These are phyloP conservation scores for Pochonia chlamydosporia DNA, from an alignment of 2,329 filamentous ascomycete genomes.

Conservation along the genomic window DNA sequence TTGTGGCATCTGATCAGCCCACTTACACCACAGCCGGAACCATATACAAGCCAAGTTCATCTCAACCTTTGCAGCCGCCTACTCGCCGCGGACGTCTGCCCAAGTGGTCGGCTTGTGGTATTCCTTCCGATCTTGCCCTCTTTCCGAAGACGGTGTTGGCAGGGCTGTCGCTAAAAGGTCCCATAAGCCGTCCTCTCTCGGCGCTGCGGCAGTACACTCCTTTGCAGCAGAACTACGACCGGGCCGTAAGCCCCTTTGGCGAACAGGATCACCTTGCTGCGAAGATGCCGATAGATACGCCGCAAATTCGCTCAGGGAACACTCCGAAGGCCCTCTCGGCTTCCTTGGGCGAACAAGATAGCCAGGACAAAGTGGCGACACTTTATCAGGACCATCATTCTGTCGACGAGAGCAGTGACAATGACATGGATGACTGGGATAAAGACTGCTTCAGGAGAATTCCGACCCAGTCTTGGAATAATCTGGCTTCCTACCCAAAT, in stretches of 20 bases:
- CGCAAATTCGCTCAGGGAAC: constrained; percentile 22
- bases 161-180: constrained; percentile 26
- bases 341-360: constrained; percentile 5
- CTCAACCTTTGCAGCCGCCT: constrained; percentile 44
- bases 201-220: constrained; percentile 39
- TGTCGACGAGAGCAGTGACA: constrained; percentile 15
- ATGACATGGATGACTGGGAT: constrained; percentile 20
- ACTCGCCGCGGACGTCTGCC: constrained; percentile 42
- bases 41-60: constrained; percentile 42
- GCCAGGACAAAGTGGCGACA: constrained; percentile 12
- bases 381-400: constrained; percentile 13
- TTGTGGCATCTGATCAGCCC: constrained; percentile 24
- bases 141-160: constrained; percentile 32
- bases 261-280: constrained; percentile 18
- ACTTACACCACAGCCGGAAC: constrained; percentile 54
- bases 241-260: constrained; percentile 37
- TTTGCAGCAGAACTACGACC: constrained; percentile 49
- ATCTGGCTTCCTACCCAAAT: constrained; percentile 50
- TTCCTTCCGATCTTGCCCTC: constrained; percentile 25
- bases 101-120: constrained; percentile 29
- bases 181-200: constrained; percentile 8
- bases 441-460: constrained; percentile 29
- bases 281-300: constrained; percentile 20
- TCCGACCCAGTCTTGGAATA: constrained; percentile 43
- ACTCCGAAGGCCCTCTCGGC: constrained; percentile 15